Conservation (phyloP, 2,329 filamentous ascomycete species). For the Conoideocrella luteorostrata region DNA sequence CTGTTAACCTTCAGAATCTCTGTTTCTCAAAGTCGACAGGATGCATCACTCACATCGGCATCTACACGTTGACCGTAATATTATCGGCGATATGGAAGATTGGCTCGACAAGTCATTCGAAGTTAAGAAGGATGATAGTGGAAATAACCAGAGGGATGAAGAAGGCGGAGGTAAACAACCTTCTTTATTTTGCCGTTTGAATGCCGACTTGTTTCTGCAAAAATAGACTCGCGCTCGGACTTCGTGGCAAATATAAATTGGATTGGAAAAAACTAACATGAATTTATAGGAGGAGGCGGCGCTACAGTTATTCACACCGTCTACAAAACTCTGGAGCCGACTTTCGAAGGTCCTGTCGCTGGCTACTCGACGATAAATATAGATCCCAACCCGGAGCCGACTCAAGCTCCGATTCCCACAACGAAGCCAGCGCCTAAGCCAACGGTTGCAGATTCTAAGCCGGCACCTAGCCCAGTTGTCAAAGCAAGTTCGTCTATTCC, state of each 20-base stretch:
- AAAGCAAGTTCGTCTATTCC: constrained; percentile 16
- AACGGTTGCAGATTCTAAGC: not conserved
- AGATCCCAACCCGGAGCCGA: constrained; percentile 10
- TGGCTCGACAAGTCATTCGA: constrained; percentile 1
- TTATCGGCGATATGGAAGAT: constrained; percentile 2
- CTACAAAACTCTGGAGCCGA: constrained; percentile 34
- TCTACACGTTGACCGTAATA: constrained; percentile 14
- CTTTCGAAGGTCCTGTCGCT: constrained; percentile 35
- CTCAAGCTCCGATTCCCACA: not conserved
- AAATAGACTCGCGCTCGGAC: not conserved
- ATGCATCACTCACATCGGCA: constrained; percentile 24
- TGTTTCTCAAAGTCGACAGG: constrained; percentile 10
- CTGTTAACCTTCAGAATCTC: constrained; percentile 1
- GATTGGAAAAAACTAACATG: constrained; percentile 2
- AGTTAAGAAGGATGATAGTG: not conserved
- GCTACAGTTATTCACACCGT: constrained; percentile 30
- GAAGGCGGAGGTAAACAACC: constrained; percentile 2
- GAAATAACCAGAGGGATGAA: not conserved
- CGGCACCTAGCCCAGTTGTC: constrained; percentile 9
- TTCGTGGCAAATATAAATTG: not conserved
- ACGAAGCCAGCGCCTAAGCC: constrained; percentile 3
- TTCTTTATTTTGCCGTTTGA: not conserved
- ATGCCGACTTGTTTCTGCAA: not conserved
- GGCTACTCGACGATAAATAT: constrained; percentile 32
- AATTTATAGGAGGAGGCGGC: constrained; percentile 2